Evolutionary conservation across 225 moss, liverwort and hornwort genomes (phyloP).

Genomic region (Neckera pumila): DNA sequence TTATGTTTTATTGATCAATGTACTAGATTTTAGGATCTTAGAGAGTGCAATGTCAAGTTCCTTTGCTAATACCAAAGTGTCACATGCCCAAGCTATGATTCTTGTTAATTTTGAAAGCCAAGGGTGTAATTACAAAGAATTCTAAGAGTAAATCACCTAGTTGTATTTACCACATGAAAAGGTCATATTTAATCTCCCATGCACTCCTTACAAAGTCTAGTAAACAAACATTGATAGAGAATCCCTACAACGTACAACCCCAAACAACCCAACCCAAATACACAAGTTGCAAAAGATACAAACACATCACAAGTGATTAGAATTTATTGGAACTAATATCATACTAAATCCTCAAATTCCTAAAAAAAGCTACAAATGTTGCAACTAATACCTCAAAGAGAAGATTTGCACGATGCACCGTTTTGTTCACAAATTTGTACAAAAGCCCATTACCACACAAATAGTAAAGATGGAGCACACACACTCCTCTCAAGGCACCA

Average conservation of each 20-base stretch:
- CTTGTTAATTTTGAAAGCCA: not conserved
- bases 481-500: not conserved
- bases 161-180: too few relatives aligned
- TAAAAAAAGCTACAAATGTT: rapidly evolving
- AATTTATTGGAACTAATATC: rapidly evolving
- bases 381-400: not conserved
- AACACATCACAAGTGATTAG: not conserved
- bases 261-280: not conserved
- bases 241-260: not conserved
- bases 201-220: too few relatives aligned
- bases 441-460: not conserved
- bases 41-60: not conserved
- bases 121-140: not conserved
- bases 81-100: not conserved
- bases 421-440: rapidly evolving
- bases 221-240: not conserved
- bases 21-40: not conserved
- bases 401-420: not conserved
- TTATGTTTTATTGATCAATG: not conserved
- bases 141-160: too few relatives aligned
- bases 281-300: not conserved
- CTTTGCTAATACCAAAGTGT: not conserved
- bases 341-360: not conserved
- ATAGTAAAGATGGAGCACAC: not conserved
- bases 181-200: too few relatives aligned